These are phyloP conservation scores for Penicillium digitatum DNA, from an alignment of 2,329 filamentous ascomycete species.

Conservation along the genomic window DNA sequence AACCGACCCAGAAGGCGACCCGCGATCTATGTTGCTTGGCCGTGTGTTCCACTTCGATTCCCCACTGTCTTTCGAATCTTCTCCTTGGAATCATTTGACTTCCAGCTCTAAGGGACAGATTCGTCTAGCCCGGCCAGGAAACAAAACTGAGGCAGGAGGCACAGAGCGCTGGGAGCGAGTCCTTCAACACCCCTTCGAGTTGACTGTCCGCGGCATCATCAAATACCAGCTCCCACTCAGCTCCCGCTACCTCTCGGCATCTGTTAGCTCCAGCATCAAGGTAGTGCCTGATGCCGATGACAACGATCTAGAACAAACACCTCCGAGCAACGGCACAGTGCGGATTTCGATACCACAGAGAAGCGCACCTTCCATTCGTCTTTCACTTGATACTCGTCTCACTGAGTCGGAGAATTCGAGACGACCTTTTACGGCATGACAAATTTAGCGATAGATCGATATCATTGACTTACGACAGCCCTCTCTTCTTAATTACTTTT, in stretches of 20 bases:
- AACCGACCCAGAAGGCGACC: slow-evolving; percentile 51
- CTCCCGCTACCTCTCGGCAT: slow-evolving; percentile 51
- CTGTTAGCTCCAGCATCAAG: slow-evolving; percentile 43
- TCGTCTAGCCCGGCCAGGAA: slow-evolving; percentile 76
- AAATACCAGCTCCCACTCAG: slow-evolving; percentile 69
- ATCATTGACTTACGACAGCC: slow-evolving; percentile 24
- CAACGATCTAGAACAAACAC: slow-evolving; percentile 15
- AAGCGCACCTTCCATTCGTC: slow-evolving; percentile 3
- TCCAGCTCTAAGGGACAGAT: slow-evolving; percentile 78
- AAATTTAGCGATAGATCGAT: slow-evolving; percentile 24
- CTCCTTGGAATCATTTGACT: slow-evolving; percentile 70
- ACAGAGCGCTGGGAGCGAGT: slow-evolving; percentile 86
- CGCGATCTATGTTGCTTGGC: slow-evolving; percentile 87
- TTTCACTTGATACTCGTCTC: slow-evolving; percentile 12
- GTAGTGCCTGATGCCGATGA: slow-evolving; percentile 38
- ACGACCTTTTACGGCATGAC: slow-evolving; percentile 32
- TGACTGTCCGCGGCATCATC: slow-evolving; percentile 85
- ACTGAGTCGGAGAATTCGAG: slow-evolving; percentile 11
- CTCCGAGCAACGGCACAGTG: slow-evolving; percentile 30
- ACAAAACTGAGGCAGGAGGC: slow-evolving; percentile 77
- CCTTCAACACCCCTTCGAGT: slow-evolving; percentile 83
- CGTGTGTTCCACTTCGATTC: slow-evolving; percentile 84
- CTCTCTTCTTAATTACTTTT: slow-evolving; percentile 8
- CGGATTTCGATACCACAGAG: slow-evolving; percentile 14
- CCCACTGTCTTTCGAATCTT: slow-evolving; percentile 81